phyloP scores from a whole-genome alignment of 1,139 yeast genomes.

The Saccharomyces hybrid region DNA sequence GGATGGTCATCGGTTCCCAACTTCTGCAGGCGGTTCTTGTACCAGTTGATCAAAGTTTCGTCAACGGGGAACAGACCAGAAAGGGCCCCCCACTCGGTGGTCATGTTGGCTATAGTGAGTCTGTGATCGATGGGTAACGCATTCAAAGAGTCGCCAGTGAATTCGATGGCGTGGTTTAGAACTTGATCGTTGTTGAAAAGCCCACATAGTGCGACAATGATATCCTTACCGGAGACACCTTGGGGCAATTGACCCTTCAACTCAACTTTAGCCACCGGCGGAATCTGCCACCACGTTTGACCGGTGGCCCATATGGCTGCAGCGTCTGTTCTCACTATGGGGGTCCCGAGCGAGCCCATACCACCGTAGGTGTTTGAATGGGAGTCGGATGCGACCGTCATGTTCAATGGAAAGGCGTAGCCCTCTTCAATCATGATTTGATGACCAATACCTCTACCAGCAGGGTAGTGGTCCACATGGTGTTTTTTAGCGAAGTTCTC shows the following conservation, averaged over 20 bases:
- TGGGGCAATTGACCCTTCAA: slow-evolving; percentile 70
- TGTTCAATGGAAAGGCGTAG: slow-evolving; percentile 87
- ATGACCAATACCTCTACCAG: slow-evolving; percentile 98
- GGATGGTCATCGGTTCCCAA: slow-evolving; percentile 74
- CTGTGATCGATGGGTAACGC: slow-evolving; percentile 81
- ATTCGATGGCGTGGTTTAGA: slow-evolving; percentile 93
- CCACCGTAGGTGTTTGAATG: slow-evolving; percentile 99
- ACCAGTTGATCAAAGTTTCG: slow-evolving; percentile 65
- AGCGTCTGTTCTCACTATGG: slow-evolving; percentile 96
- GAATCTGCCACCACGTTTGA: slow-evolving; percentile 99
- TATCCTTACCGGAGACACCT: slow-evolving; percentile 94
- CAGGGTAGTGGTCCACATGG: slow-evolving; percentile 96
- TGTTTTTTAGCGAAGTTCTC: slow-evolving; percentile 82
- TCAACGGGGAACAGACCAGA: slow-evolving; percentile 97
- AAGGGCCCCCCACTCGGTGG: slow-evolving; percentile 99
- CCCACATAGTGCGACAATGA: slow-evolving; percentile 93
- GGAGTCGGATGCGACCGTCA: slow-evolving; percentile 95
- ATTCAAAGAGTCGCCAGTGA: slow-evolving; percentile 77
- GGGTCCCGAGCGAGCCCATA: slow-evolving; percentile 90
- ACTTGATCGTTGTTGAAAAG: slow-evolving; percentile 93
- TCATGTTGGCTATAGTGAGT: slow-evolving; percentile 95
- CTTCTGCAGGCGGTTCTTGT: slow-evolving; percentile 51
- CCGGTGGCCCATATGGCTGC: slow-evolving; percentile 99
- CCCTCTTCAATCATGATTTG: slow-evolving; percentile 99
- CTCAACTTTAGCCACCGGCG: slow-evolving; percentile 95